Conservation (phyloP, 495 filamentous ascomycete species). For the Aspergillus asperescens region DNA sequence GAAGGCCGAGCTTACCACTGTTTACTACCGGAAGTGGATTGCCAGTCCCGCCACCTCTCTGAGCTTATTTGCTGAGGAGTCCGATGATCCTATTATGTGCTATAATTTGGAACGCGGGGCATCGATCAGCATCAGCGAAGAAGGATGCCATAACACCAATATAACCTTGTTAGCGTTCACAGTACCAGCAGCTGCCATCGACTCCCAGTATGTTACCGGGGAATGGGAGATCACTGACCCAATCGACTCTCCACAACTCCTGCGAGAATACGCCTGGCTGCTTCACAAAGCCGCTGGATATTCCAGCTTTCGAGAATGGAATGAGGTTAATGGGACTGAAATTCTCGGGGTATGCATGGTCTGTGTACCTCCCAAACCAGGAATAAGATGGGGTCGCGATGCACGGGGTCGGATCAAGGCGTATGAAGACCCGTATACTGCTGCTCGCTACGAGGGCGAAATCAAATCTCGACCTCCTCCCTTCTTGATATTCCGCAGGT, state of each 20-base stretch:
- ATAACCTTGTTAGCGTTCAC: conserved; percentile 26
- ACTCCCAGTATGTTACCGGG: not conserved
- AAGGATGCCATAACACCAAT: conserved; percentile 23
- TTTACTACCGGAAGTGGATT: conserved; percentile 27
- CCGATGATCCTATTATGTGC: conserved; percentile 8
- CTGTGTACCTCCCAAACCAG: conserved; percentile 43
- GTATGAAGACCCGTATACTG: conserved; percentile 44
- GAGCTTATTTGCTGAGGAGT: not conserved
- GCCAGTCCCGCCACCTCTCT: conserved; percentile 11
- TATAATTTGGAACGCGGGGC: conserved; percentile 12
- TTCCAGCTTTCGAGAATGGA: conserved; percentile 26
- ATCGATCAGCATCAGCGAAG: conserved; percentile 12
- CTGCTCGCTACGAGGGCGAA: conserved; percentile 42
- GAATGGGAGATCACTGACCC: conserved; percentile 23
- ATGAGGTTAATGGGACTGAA: conserved; percentile 1
- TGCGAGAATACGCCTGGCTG: conserved; percentile 30
- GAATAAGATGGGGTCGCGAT: conserved; percentile 35
- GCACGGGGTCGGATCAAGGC: conserved; percentile 23
- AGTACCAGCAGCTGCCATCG: conserved; percentile 9
- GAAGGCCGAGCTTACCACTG: conserved; percentile 9
- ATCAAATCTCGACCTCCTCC: conserved; percentile 45
- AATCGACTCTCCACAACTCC: conserved; percentile 15
- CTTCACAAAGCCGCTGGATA: conserved; percentile 23
- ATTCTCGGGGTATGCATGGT: conserved; percentile 16
- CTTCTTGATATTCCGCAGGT: conserved; percentile 40